Evolutionary conservation across 2,329 filamentous ascomycete genomes (phyloP).

Genomic region (Fusarium setosum): DNA sequence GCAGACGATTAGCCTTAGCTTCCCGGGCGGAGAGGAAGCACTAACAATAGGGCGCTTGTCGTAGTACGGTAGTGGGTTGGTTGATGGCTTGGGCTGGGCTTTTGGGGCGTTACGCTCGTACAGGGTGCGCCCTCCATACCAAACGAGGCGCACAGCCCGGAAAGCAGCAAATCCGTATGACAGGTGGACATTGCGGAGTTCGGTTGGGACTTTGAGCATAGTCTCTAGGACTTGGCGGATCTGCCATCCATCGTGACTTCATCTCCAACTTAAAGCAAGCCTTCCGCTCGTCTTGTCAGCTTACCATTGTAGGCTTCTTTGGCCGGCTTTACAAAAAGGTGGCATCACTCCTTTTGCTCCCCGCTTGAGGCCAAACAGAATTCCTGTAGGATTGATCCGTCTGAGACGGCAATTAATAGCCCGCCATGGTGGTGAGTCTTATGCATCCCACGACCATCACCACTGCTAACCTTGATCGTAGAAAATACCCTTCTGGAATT

Average conservation of each 20-base stretch:
- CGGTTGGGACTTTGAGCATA: background rate
- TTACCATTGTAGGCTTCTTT: background rate
- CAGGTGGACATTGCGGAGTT: background rate
- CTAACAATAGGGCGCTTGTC: too few relatives aligned
- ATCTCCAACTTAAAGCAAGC: slow-evolving; percentile 8
- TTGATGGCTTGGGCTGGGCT: slow-evolving; percentile 3
- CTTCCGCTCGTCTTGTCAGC: slow-evolving; percentile 1
- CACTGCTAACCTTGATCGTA: slow-evolving; percentile 5
- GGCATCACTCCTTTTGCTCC: background rate
- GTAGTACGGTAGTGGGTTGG: background rate
- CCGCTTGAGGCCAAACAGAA: background rate
- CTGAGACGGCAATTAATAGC: slow-evolving; percentile 7
- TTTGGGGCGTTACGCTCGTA: too few relatives aligned
- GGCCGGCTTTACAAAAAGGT: background rate
- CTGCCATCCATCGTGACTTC: background rate
- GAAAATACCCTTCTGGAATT: slow-evolving; percentile 33
- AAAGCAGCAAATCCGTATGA: background rate
- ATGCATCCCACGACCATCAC: fast-evolving
- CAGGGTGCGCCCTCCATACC: background rate
- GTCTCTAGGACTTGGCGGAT: background rate
- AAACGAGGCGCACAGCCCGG: slow-evolving; percentile 14
- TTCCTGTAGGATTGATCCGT: background rate
- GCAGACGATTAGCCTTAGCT: background rate
- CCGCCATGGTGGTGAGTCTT: slow-evolving; percentile 25
- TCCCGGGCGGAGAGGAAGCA: background rate